Percentiles rank a stretch among this genome's conserved stretches.
Conservation (phyloP, 2,329 filamentous ascomycete species). For the Didymella keratinophila region DNA sequence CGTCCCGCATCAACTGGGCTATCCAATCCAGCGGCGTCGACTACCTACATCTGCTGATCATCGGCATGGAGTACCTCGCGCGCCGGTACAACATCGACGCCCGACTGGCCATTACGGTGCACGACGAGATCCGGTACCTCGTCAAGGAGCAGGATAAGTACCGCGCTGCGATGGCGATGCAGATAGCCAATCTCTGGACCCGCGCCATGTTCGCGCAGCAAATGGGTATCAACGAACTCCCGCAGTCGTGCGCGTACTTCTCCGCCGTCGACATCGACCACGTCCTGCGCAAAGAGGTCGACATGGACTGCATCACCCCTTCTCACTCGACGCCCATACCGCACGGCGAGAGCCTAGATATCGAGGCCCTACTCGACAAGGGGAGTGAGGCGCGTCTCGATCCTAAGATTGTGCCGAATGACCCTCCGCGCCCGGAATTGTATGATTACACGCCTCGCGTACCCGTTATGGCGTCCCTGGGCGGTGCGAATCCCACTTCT, state of each 20-base stretch:
- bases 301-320: slow-evolving; percentile 96
- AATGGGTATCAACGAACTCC: slow-evolving; percentile 92
- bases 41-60: slow-evolving; percentile 91
- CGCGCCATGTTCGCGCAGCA: slow-evolving; percentile 97
- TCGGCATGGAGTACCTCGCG: slow-evolving; percentile 92
- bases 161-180: slow-evolving; percentile 87
- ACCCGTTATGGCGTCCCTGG: slow-evolving; percentile 80
- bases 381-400: slow-evolving; percentile 74
- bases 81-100: slow-evolving; percentile 85
- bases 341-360: slow-evolving; percentile 87
- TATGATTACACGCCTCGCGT: slow-evolving; percentile 74
- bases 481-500: slow-evolving; percentile 48
- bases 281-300: slow-evolving; percentile 95
- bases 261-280: slow-evolving; percentile 94
- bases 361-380: slow-evolving; percentile 77
- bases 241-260: slow-evolving; percentile 94
- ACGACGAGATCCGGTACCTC: slow-evolving; percentile 96
- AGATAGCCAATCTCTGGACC: slow-evolving; percentile 95
- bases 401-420: slow-evolving; percentile 63
- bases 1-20: slow-evolving; percentile 97
- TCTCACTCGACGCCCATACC: slow-evolving; percentile 81
- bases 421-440: slow-evolving; percentile 66
- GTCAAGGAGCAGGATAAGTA: slow-evolving; percentile 88
- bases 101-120: slow-evolving; percentile 89
- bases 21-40: slow-evolving; percentile 98